Evolutionary conservation across 805 yeast genomes (phyloP).

Genomic region (Zygosaccharomyces bailii): DNA sequence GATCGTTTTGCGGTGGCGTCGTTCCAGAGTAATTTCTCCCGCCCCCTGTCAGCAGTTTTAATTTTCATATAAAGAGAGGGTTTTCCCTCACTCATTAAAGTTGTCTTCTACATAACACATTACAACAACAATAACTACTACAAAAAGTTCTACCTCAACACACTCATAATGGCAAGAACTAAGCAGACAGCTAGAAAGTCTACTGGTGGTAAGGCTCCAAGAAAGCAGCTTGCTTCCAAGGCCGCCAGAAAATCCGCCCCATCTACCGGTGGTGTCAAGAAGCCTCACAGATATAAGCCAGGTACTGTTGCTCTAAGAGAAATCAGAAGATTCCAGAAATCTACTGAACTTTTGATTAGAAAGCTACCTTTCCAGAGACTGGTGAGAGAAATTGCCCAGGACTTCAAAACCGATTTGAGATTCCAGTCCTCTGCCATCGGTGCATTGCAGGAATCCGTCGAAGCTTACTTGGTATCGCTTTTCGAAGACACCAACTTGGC

Average conservation of each 20-base stretch:
- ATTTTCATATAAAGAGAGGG: constrained; percentile 7
- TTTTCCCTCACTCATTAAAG: background rate
- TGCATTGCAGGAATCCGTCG: constrained; percentile 98
- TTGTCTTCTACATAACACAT: background rate
- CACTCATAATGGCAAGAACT: constrained; percentile 79
- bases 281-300: constrained; percentile 95
- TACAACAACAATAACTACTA: background rate
- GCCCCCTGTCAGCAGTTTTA: background rate
- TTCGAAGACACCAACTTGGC: constrained; percentile 98
- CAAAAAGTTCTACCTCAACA: background rate
- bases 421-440: constrained; percentile 97
- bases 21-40: background rate
- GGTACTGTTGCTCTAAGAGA: constrained; percentile 96
- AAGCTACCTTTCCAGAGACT: constrained; percentile 97
- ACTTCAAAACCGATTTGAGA: constrained; percentile 87
- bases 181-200: constrained; percentile 94
- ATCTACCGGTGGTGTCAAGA: constrained; percentile 89
- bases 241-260: constrained; percentile 94
- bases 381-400: constrained; percentile 94
- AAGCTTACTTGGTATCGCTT: constrained; percentile 92
- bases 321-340: constrained; percentile 95
- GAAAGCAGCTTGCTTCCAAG: constrained; percentile 88
- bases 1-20: constrained; percentile 7
- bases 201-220: constrained; percentile 95
- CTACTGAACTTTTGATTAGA: constrained; percentile 91